Conservation (phyloP, 495 filamentous ascomycete genomes). For the Clavariopsis aquatica region DNA sequence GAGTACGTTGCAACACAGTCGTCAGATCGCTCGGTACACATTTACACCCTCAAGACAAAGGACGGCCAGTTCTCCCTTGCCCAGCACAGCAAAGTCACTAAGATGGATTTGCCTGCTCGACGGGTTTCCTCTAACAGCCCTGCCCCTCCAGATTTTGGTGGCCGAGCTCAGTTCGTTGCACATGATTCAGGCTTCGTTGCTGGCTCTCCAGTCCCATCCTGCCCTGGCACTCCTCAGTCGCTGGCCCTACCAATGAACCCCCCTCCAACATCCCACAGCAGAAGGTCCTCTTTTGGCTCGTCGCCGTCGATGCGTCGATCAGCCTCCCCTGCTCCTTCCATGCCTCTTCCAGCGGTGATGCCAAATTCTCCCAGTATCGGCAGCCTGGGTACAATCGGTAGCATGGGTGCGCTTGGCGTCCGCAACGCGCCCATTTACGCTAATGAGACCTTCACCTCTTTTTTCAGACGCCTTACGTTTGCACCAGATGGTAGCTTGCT, state of each 20-base stretch:
- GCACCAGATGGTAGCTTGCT: slow-evolving; percentile 93
- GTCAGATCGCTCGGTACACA: slow-evolving; percentile 95
- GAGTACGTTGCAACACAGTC: slow-evolving; percentile 98
- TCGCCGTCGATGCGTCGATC: slow-evolving; percentile 82
- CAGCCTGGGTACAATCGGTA: slow-evolving; percentile 56
- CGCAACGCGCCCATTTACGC: slow-evolving; percentile 89
- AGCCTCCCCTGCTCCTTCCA: slow-evolving; percentile 89
- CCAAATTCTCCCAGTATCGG: slow-evolving; percentile 66
- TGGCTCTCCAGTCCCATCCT: slow-evolving; percentile 84
- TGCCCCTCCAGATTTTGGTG: slow-evolving; percentile 76
- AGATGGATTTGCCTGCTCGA: slow-evolving; percentile 88
- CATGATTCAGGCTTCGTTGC: slow-evolving; percentile 59
- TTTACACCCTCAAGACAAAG: slow-evolving; percentile 93
- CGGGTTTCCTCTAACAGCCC: slow-evolving; percentile 91
- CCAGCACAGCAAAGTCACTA: slow-evolving; percentile 70
- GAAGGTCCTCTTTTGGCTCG: slow-evolving; percentile 93
- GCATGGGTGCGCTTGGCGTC: slow-evolving; percentile 46
- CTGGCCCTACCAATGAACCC: slow-evolving; percentile 96
- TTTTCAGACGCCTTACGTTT: slow-evolving; percentile 93
- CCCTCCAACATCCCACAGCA: slow-evolving; percentile 84
- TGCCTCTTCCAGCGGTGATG: slow-evolving; percentile 96
- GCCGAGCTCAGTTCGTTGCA: slow-evolving; percentile 59
- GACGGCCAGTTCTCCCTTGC: slow-evolving; percentile 93
- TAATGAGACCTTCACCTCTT: slow-evolving; percentile 97
- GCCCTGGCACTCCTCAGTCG: slow-evolving; percentile 91